Conservation (phyloP, 495 filamentous ascomycete species). For the Xylaria telfairii region DNA sequence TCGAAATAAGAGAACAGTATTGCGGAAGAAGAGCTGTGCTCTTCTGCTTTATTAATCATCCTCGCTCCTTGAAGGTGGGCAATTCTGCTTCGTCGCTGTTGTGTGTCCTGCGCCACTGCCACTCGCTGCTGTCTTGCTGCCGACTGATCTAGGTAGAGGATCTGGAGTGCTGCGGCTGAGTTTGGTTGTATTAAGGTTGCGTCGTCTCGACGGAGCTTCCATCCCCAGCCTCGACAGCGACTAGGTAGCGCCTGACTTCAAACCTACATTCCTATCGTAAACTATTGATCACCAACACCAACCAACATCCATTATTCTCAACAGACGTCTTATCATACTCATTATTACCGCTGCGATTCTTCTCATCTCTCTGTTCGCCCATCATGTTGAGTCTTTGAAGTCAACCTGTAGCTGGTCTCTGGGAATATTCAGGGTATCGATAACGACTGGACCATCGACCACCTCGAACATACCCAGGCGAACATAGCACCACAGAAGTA, state of each 20-base stretch:
- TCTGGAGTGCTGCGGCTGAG: slow-evolving; percentile 6
- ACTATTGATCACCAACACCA: slow-evolving; percentile 7
- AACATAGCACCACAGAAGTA: slow-evolving; percentile 2
- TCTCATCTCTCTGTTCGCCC: not conserved
- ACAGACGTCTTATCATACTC: not conserved
- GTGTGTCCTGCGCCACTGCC: slow-evolving; percentile 6
- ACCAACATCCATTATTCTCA: slow-evolving; percentile 5
- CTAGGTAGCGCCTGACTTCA: slow-evolving; percentile 6
- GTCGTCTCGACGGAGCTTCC: slow-evolving; percentile 11
- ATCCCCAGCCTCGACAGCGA: slow-evolving; percentile 10
- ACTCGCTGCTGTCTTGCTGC: slow-evolving; percentile 18
- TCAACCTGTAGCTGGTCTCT: slow-evolving; percentile 4
- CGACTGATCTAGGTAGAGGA: not conserved
- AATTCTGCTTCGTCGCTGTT: slow-evolving; percentile 18
- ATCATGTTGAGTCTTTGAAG: slow-evolving; percentile 23
- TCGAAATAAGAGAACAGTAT: not conserved
- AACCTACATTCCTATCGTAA: slow-evolving; percentile 14
- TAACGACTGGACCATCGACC: slow-evolving; percentile 1
- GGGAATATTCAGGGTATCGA: slow-evolving; percentile 10
- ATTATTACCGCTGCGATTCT: not conserved
- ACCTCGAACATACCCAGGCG: not conserved
- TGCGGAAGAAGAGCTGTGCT: slow-evolving; percentile 2
- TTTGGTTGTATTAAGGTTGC: not conserved
- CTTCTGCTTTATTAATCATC: slow-evolving; percentile 6
- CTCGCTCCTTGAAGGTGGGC: not conserved